These are phyloP conservation scores for Blastobotrys raffinosifermentans DNA, from an alignment of 1,139 yeast genomes.

Conservation along the genomic window DNA sequence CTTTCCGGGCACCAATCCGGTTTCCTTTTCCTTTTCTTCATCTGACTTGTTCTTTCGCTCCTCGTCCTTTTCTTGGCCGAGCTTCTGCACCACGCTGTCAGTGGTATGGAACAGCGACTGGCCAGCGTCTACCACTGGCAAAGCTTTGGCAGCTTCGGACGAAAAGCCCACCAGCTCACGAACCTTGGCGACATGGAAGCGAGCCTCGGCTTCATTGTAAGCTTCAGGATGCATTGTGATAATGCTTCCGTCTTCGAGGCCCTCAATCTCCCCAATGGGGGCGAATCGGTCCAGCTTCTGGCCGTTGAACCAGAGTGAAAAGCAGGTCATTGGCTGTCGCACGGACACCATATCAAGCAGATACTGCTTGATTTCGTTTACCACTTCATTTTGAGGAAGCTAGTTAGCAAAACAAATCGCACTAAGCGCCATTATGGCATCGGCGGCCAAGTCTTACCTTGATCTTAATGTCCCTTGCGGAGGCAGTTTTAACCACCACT, in stretches of 20 bases:
- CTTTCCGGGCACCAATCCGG: slow-evolving; percentile 17
- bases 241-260: slow-evolving; percentile 26
- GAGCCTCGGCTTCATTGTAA: slow-evolving; percentile 43
- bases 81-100: slow-evolving; percentile 16
- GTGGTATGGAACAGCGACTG: slow-evolving; percentile 35
- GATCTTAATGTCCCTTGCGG: no score
- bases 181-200: slow-evolving; percentile 42
- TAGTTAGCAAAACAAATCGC: no score
- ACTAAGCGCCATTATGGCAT: no score
- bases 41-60: slow-evolving; percentile 2
- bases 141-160: slow-evolving; percentile 26
- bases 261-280: slow-evolving; percentile 26
- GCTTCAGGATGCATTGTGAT: slow-evolving; percentile 38
- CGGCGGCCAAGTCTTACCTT: no score
- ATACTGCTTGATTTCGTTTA: slow-evolving; percentile 56
- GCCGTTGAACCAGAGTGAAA: slow-evolving; percentile 42
- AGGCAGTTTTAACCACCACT: no score
- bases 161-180: slow-evolving; percentile 44
- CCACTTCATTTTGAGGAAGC: slow-evolving; percentile 36
- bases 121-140: slow-evolving; percentile 35
- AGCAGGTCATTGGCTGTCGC: slow-evolving; percentile 54
- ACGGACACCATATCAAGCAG: slow-evolving; percentile 50
- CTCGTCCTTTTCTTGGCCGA: slow-evolving; percentile 10
- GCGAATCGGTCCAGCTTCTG: slow-evolving; percentile 30
- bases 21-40: slow-evolving; percentile 8